A percentile compares a stretch with the other conserved stretches of the same genome.
Conservation (phyloP, 2,329 filamentous ascomycete genomes). For the Sporothrix sp. region DNA sequence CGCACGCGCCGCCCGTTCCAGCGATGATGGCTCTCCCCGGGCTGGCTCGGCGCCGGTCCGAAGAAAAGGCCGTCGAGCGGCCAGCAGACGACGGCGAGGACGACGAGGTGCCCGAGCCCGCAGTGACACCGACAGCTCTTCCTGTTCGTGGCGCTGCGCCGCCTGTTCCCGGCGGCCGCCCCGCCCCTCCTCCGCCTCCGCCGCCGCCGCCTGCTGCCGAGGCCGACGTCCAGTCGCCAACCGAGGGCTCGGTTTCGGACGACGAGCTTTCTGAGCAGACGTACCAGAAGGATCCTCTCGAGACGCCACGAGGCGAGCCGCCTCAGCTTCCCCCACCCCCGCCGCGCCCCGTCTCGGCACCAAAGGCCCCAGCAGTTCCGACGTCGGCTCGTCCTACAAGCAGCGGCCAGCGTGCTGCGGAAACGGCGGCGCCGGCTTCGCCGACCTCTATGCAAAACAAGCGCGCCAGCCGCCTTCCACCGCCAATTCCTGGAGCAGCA, state of each 20-base stretch:
- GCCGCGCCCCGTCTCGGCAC: slow-evolving; percentile 37
- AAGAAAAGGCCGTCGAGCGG: slow-evolving; percentile 26
- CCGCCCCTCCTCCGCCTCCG: slow-evolving; percentile 51
- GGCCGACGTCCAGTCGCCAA: slow-evolving; percentile 51
- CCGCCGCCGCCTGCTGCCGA: slow-evolving; percentile 42
- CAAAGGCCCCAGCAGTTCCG: slow-evolving; percentile 28
- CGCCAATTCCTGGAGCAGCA: slow-evolving; percentile 48
- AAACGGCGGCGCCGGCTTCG: slow-evolving; percentile 30
- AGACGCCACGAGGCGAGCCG: slow-evolving; percentile 30
- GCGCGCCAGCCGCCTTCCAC: slow-evolving; percentile 47
- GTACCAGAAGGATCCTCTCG: slow-evolving; percentile 30
- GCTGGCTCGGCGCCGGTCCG: slow-evolving; percentile 49
- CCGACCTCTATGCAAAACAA: slow-evolving; percentile 31
- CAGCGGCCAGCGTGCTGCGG: slow-evolving; percentile 27
- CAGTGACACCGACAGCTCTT: slow-evolving; percentile 22
- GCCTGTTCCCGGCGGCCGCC: slow-evolving; percentile 41
- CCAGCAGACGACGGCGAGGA: slow-evolving; percentile 27
- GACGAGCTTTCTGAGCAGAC: slow-evolving; percentile 62
- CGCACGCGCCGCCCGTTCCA: slow-evolving; percentile 44
- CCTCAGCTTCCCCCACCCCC: slow-evolving; percentile 32
- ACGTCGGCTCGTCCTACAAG: slow-evolving; percentile 28
- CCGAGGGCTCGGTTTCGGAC: slow-evolving; percentile 75
- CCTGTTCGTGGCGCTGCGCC: slow-evolving; percentile 26
- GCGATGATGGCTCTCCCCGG: slow-evolving; percentile 60
- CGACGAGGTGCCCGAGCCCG: slow-evolving; percentile 21